These are phyloP conservation scores for Blastobotrys aristatus DNA, from an alignment of 1,139 yeast species.

Conservation along the genomic window DNA sequence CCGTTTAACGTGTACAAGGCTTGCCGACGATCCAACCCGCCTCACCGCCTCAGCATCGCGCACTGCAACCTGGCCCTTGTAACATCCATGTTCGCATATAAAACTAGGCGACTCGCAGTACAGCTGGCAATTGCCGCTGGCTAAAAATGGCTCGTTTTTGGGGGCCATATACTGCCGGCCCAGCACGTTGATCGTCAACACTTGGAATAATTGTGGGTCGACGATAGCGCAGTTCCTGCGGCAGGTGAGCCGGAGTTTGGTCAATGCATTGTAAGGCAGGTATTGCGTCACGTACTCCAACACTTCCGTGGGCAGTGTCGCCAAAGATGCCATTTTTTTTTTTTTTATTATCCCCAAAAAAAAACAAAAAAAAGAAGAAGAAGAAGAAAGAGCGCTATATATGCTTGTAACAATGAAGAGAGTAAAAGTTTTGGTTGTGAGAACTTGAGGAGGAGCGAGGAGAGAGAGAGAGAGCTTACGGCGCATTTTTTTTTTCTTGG, in stretches of 20 bases:
- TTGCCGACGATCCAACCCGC: neutral
- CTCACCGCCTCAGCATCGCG: neutral
- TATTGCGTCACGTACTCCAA: slow-evolving; percentile 5
- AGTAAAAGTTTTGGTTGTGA: too few species aligned
- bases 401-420: too few species aligned
- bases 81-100: slow-evolving; percentile 6
- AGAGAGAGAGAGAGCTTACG: too few species aligned
- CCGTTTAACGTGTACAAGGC: neutral
- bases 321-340: neutral
- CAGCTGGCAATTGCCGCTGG: neutral
- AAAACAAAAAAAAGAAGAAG: neutral
- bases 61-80: slow-evolving; percentile 1
- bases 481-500: too few species aligned
- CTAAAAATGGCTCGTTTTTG: slow-evolving; percentile 1
- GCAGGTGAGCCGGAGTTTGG: neutral
- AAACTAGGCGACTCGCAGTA: slow-evolving; percentile 6
- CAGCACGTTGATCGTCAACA: neutral
- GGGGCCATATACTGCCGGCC: neutral
- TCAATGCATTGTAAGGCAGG: neutral
- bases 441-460: too few species aligned
- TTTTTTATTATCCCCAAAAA: too few species aligned
- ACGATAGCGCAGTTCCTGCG: neutral
- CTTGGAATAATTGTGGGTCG: neutral
- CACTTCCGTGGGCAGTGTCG: slow-evolving; percentile 6
- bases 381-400: too few species aligned